These are phyloP conservation scores for Handroanthus guayacan DNA, from an alignment of 257 asterid species.

Conservation along the genomic window DNA sequence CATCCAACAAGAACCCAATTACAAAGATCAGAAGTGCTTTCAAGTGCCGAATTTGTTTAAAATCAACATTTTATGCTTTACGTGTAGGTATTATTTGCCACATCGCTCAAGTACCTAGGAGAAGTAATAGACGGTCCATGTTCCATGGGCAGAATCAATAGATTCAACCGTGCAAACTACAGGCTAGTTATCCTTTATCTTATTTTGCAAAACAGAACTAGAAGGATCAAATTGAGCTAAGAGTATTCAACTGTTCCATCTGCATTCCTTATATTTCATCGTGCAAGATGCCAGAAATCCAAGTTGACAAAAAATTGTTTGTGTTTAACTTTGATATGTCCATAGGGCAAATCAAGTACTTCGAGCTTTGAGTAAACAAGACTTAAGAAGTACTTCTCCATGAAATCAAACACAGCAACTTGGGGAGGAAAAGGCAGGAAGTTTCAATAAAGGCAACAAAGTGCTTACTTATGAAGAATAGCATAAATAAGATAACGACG, in stretches of 20 bases:
- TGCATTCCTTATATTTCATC: conserved; percentile 11
- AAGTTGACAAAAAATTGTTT: too few relatives aligned
- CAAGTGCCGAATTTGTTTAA: not conserved
- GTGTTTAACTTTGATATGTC: conserved; percentile 5
- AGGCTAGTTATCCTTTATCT: conserved; percentile 18
- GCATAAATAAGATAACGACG: conserved; percentile 68
- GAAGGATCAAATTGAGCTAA: too few relatives aligned
- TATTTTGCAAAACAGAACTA: conserved; percentile 7
- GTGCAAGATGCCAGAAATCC: conserved; percentile 16
- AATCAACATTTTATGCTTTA: conserved; percentile 26
- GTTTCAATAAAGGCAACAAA: conserved; percentile 6
- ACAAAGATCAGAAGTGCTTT: conserved; percentile 1
- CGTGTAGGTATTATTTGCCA: conserved; percentile 1
- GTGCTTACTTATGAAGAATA: conserved; percentile 79
- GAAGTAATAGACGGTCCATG: not conserved
- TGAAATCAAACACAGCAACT: conserved; percentile 14
- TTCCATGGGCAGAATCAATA: not conserved
- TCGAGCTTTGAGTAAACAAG: conserved; percentile 5
- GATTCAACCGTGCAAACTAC: conserved; percentile 12
- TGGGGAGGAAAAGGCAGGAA: conserved; percentile 17
- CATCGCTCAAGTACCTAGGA: not conserved
- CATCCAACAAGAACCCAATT: not conserved
- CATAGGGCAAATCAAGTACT: conserved; percentile 15
- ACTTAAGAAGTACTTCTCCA: not conserved
- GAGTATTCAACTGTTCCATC: conserved; percentile 12